Evolutionary conservation across 2,329 filamentous ascomycete species (phyloP), one percentile per base, ranked within the genome.

Genomic region (Cladophialophora bantiana): DNA sequence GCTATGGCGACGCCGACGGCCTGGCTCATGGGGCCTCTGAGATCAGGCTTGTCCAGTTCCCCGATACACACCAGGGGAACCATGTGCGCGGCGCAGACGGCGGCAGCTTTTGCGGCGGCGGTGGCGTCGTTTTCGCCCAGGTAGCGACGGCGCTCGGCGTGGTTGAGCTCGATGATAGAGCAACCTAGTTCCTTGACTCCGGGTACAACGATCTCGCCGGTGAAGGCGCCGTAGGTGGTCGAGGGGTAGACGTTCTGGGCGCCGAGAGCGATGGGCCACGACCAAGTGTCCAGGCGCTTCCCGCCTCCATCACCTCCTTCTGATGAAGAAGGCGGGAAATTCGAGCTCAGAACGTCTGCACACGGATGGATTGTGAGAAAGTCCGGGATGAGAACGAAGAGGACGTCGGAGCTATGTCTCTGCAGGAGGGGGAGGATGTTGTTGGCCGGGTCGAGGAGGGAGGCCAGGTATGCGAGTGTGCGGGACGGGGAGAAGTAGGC

Each of bases 1-100:
- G 82, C 77, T 2, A 92, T 84, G 0, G 91, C 91, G 1, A 82
- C 75, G 0, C 83, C 83, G 0, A 90, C 83, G 0, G 83, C 79
- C 9, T 42, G 58, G 32, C 61, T 66, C 64, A 73, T 40, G 2
- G 71, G 71, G 1, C 70, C 71, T 13, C 54, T 36, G 81, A 80
- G 18, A 70, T 83, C 76, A 74, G 80, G 77, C 71, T 79, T 71
- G 0, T 81, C 86, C 73, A 85, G 81, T 82, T 96, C 93, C 10
- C 93, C 92, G 20, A 96, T 87, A 78, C 93, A 96, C 1, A 96
- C 86, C 1, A 96, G 83, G 2, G 93, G 92, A 0, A 91, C 81
- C 82, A 96, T 86, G 5, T 88, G 88, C 73, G 93, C 89, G 4
- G 86, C 79, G 15, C 85, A 87, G 0, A 87, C 87, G 0, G 91